Conservation (phyloP, 164 flowering plant genomes). For the Sextonia rubra region DNA sequence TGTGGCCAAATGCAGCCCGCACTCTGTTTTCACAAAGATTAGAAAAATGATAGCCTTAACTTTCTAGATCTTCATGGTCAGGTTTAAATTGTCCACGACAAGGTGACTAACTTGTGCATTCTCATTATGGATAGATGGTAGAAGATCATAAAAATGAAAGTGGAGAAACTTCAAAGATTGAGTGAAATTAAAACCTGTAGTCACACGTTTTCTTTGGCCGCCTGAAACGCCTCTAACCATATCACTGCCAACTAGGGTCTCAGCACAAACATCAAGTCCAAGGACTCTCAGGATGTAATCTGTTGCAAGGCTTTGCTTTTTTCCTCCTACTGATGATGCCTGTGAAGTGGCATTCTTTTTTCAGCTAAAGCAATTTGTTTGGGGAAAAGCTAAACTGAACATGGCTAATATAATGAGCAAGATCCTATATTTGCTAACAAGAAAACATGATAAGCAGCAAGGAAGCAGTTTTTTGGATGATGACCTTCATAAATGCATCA, state of each 20-base stretch:
- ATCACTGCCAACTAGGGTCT: constrained; percentile 78
- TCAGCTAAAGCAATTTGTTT: background rate
- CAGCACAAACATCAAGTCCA: constrained; percentile 83
- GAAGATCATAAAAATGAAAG: too few relatives aligned
- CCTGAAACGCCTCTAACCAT: constrained; percentile 95
- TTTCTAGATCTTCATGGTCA: too few relatives aligned
- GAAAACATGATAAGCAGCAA: background rate
- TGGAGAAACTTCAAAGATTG: background rate
- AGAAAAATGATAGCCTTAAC: too few relatives aligned
- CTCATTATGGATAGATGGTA: too few relatives aligned
- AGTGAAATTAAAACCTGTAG: constrained; percentile 48
- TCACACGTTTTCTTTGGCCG: constrained; percentile 88
- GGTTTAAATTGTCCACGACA: too few relatives aligned
- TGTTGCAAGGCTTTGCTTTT: constrained; percentile 61
- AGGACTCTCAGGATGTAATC: constrained; percentile 86
- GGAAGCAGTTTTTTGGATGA: background rate
- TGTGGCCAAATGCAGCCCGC: too few relatives aligned
- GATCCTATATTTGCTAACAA: too few relatives aligned
- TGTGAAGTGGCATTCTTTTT: constrained; percentile 19
- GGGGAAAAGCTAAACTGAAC: background rate
- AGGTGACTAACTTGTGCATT: too few relatives aligned
- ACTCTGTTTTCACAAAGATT: too few relatives aligned
- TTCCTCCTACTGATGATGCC: constrained; percentile 75
- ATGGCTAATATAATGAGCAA: background rate
- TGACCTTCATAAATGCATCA: constrained; percentile 94